These are phyloP conservation scores for Neurospora sp. DNA, from an alignment of 2,329 filamentous ascomycete species.

Conservation along the genomic window DNA sequence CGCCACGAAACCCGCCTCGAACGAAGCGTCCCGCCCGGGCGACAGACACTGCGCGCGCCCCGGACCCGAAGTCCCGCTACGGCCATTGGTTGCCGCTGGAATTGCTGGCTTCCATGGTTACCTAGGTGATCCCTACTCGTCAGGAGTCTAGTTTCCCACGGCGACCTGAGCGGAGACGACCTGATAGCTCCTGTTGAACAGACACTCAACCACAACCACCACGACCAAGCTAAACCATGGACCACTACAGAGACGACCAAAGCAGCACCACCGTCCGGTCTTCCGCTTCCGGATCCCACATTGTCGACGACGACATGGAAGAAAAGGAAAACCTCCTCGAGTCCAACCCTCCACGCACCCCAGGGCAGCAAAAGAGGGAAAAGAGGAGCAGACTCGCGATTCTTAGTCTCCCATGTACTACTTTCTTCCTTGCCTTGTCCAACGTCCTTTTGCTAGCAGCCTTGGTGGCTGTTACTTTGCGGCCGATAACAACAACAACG, in stretches of 20 bases:
- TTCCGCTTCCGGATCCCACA: background rate
- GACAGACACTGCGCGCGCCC: no score
- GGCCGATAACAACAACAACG: background rate
- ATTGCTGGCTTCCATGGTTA: no score
- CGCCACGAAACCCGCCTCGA: no score
- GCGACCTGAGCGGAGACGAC: no score
- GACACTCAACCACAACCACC: background rate
- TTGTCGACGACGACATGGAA: background rate
- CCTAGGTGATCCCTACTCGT: no score
- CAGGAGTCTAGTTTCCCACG: no score
- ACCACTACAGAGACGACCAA: constrained; percentile 1
- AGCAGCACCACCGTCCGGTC: background rate
- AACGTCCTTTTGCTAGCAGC: background rate
- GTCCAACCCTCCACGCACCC: no score
- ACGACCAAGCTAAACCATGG: no score
- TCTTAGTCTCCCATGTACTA: background rate
- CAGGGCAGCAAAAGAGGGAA: no score
- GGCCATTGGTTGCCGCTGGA: no score
- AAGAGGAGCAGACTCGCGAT: background rate
- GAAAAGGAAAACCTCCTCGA: background rate
- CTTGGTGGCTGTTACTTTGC: background rate
- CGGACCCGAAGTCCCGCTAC: no score
- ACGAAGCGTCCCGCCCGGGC: no score
- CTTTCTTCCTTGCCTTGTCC: background rate
- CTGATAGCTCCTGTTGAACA: background rate